Conservation (phyloP, 2,329 filamentous ascomycete genomes). For the Microdochium bolleyi region DNA sequence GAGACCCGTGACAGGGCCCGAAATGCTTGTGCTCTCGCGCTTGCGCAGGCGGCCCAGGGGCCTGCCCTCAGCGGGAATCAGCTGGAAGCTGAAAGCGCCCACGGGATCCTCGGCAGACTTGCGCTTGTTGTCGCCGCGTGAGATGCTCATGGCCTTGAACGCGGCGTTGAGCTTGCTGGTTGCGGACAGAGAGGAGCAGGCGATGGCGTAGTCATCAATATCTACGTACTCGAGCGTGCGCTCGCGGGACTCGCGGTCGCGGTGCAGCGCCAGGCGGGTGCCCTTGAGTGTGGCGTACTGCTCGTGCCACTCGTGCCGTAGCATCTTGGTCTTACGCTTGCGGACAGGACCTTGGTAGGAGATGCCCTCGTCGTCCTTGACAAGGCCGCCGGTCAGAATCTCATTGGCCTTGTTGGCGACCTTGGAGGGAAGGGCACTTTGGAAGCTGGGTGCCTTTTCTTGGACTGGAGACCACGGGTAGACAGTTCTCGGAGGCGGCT, state of each 20-base stretch:
- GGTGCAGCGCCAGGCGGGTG: conserved; percentile 69
- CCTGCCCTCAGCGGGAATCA: conserved; percentile 59
- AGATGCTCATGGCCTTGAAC: conserved; percentile 71
- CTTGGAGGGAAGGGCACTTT: conserved; percentile 16
- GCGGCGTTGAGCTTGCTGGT: conserved; percentile 78
- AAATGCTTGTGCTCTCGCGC: conserved; percentile 36
- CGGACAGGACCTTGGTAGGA: conserved; percentile 84
- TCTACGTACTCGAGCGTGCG: conserved; percentile 71
- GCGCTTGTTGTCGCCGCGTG: conserved; percentile 42
- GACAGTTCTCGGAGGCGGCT: conserved; percentile 44
- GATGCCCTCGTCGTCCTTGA: conserved; percentile 39
- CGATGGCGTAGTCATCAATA: conserved; percentile 82
- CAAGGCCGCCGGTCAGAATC: conserved; percentile 17
- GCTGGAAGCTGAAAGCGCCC: conserved; percentile 75
- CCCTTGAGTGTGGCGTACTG: conserved; percentile 82
- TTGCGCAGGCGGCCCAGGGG: conserved; percentile 39
- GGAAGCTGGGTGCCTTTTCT: conserved; percentile 25
- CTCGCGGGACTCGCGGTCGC: conserved; percentile 41
- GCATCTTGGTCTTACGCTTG: conserved; percentile 82
- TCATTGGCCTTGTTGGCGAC: conserved; percentile 11
- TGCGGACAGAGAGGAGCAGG: conserved; percentile 69
- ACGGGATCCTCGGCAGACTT: conserved; percentile 41
- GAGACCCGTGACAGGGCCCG: conserved; percentile 22
- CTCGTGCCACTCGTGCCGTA: conserved; percentile 90
- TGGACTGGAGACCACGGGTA: conserved; percentile 44